Base-by-base conservation (phyloP, 805 yeast species). In the Teunomyces atbi region DNA sequence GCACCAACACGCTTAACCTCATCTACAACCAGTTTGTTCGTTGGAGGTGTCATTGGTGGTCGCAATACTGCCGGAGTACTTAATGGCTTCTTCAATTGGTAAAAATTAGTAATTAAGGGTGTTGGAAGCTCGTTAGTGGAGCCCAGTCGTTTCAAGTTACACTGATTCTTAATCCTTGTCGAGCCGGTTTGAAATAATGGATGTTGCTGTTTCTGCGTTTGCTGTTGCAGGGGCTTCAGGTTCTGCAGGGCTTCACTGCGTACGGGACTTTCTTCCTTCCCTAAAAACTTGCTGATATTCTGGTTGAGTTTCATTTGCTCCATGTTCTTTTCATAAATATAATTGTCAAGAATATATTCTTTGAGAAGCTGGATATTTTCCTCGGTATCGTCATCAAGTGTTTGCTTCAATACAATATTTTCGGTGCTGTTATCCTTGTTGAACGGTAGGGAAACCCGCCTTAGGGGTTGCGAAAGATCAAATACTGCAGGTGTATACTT, bases 61-160 rank as follows among this genome's bases (percentile, higher is more conserved):
- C 83, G 60, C 45, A 79, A 65, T 12, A 78, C 83, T 2, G 82
- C 79, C 4, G 84, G 84, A 2, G 74, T 62, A 55, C 75, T 70
- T 47, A 75, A 59, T 4, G 80, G 78, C 41, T 76, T 64, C 46
- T 71, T 76, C 36, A 71, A 68, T 47, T 71, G 73, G 54, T 77
- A 74, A 33, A 78, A 36, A 16, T 39, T 44, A 15, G 38, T 43
- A 16, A 42, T 42, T 16, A 26, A 11, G 1, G 42, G 27, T 3
- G 33, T 27, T 4, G 26, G 15, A 12, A 39, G 15, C 15, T n/a
- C 18, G 21, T 23, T 39, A 19, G 8, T 39, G 7, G 33, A 39
- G 6, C n/a, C 20, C 23, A 11, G 20, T 8, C 33, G 27, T 26
- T 21, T 26, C 26, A 39, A n/a, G 6, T n/a, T 11, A 38, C 41